Percentiles rank a stretch among this genome's conserved stretches.
These are phyloP conservation scores for Nicotiana sylvestris DNA, from an alignment of 257 asterid species.

Conservation along the genomic window DNA sequence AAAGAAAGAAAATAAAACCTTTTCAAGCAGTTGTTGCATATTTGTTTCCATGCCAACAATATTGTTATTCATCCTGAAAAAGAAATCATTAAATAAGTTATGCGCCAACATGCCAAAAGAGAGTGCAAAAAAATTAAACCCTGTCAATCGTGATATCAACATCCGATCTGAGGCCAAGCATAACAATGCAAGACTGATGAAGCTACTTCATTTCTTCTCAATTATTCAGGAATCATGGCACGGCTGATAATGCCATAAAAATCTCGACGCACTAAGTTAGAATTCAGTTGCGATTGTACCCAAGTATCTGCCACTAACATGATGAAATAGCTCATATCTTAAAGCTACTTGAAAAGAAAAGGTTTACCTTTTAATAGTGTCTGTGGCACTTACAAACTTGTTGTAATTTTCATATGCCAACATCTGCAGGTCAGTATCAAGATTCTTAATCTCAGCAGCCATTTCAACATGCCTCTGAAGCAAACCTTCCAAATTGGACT, in stretches of 20 bases:
- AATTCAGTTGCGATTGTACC: neutral
- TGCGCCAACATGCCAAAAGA: neutral
- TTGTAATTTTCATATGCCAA: conserved; percentile 95
- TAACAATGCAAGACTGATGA: neutral
- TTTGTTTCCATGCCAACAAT: conserved; percentile 95
- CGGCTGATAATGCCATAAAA: neutral
- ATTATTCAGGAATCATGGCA: neutral
- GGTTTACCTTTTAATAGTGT: conserved; percentile 81
- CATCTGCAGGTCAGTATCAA: conserved; percentile 98
- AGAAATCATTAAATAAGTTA: neutral
- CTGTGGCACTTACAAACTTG: conserved; percentile 97
- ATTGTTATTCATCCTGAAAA: conserved; percentile 88
- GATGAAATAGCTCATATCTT: conserved; percentile 6
- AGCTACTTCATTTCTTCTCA: neutral
- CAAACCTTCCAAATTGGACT: conserved; percentile 86
- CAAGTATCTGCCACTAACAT: neutral
- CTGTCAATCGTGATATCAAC: neutral
- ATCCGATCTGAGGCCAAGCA: neutral
- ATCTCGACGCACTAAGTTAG: neutral
- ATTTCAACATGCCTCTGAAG: conserved; percentile 97
- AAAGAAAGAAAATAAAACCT: conserved; percentile 44
- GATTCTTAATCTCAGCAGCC: conserved; percentile 98
- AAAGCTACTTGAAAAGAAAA: neutral
- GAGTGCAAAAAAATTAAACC: neutral
- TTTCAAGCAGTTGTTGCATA: conserved; percentile 97